Evolutionary conservation across 768 basidiomycete genomes (phyloP).

Genomic region (Pseudohyphozyma bogoriensis): DNA sequence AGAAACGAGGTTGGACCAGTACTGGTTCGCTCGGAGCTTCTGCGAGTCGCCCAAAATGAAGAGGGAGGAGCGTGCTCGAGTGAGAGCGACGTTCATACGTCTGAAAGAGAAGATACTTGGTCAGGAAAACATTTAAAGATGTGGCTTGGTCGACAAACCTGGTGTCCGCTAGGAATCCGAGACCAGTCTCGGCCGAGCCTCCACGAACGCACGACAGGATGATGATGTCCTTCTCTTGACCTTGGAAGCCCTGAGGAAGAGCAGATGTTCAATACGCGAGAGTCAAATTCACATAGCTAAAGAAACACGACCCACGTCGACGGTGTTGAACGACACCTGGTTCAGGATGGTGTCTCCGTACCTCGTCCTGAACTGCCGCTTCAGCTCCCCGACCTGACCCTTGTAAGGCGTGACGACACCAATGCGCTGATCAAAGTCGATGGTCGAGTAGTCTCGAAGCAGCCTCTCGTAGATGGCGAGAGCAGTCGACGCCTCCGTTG

Average conservation of each 20-base stretch:
- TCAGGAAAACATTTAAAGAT: constrained; percentile 40
- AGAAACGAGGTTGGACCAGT: constrained; percentile 30
- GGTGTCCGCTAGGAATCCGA: constrained; percentile 80
- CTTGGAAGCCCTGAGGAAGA: constrained; percentile 71
- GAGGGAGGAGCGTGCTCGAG: constrained; percentile 86
- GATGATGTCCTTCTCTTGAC: constrained; percentile 97
- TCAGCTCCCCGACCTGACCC: constrained; percentile 70
- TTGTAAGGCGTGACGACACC: constrained; percentile 89
- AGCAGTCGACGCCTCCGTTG: constrained; percentile 61
- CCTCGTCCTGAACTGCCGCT: constrained; percentile 53
- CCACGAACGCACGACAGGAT: constrained; percentile 94
- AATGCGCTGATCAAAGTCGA: constrained; percentile 44
- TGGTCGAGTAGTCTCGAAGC: constrained; percentile 48
- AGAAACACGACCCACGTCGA: constrained; percentile 41
- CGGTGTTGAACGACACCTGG: constrained; percentile 86
- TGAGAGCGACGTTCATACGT: constrained; percentile 97
- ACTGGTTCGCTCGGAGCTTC: constrained; percentile 55
- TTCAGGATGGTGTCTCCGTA: constrained; percentile 63
- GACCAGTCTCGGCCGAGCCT: constrained; percentile 59
- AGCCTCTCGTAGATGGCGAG: constrained; percentile 66
- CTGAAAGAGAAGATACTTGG: constrained; percentile 41
- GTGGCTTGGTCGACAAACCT: constrained; percentile 11
- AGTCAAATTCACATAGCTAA: background rate
- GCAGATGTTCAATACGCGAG: background rate
- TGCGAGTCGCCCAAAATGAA: constrained; percentile 86